Evolutionary conservation across 805 yeast species (phyloP), one percentile per base, ranked within the genome.

Genomic region (Pichia rugopelliculosa): DNA sequence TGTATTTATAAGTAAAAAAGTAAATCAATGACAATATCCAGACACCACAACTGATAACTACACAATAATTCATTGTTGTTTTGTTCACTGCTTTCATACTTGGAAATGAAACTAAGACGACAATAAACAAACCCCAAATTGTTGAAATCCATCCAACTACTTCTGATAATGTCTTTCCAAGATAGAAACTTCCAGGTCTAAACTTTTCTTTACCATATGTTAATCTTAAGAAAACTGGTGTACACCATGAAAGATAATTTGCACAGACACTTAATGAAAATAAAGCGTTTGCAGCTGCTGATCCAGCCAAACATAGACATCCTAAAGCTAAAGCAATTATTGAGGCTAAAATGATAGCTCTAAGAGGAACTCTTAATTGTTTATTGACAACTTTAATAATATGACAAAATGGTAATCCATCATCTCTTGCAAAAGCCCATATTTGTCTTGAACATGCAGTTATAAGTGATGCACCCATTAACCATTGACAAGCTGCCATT

Each of bases 91-190:
- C 23, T 23, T 49, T 48, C 1, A 53, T 20, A n/a, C 71, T 66
- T 25, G 89, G 88, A 66, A 82, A 76, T 77, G 76, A 75, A 36
- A 73, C 70, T 62, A n/a, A n/a, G n/a, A n/a, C n/a, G n/a, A n/a
- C n/a, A n/a, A 73, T 72, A 54, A 72, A 82, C 0, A 58, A 52
- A 44, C 77, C 70, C 68, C 77, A 82, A 6, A 65, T 34, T 5
- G 68, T 70, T 1, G 83, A 69, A 17, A 70, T 56, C 59, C 72
- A 55, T 42, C 77, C 76, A 37, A 77, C 65, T 13, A 69, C 54
- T 36, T 64, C 66, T 2, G 84, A 77, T 38, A 44, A 25, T 21
- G 61, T 46, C n/a, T 67, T 65, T 33, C 89, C 89, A 36, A 80
- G 61, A 59, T 76, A 74, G 56, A 82, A 82, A 4, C 76, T 76